Evolutionary conservation across 768 basidiomycete species (phyloP).

Genomic region (Boletus pseudopeckii): DNA sequence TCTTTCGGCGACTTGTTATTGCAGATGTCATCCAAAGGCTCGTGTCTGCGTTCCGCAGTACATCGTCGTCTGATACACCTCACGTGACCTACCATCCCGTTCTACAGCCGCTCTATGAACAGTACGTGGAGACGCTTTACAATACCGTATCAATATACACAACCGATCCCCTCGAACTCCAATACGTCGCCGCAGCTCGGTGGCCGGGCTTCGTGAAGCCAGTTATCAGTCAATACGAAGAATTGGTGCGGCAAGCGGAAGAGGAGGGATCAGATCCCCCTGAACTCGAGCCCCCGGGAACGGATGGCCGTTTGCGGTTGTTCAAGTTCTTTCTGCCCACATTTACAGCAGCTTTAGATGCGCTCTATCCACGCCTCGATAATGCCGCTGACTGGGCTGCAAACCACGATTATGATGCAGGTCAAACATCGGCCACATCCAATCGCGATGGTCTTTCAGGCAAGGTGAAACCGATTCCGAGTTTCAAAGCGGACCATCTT

Average conservation of each 20-base stretch:
- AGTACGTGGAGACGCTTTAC: slow-evolving; percentile 58
- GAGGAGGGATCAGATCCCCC: slow-evolving; percentile 24
- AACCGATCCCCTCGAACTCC: slow-evolving; percentile 64
- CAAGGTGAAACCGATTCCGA: slow-evolving; percentile 4
- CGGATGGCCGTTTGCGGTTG: slow-evolving; percentile 66
- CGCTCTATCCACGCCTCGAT: slow-evolving; percentile 64
- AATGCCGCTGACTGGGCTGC: slow-evolving; percentile 62
- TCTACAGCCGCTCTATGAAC: slow-evolving; percentile 57
- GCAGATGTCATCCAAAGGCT: slow-evolving; percentile 38
- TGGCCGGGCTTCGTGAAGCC: slow-evolving; percentile 82
- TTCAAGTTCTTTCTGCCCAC: slow-evolving; percentile 60
- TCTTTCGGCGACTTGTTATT: neutral
- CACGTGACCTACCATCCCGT: slow-evolving; percentile 48
- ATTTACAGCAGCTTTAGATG: slow-evolving; percentile 58
- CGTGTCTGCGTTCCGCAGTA: slow-evolving; percentile 35
- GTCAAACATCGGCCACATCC: neutral
- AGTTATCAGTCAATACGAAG: slow-evolving; percentile 47
- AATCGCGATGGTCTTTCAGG: slow-evolving; percentile 1
- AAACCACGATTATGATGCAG: slow-evolving; percentile 43
- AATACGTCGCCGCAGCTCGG: slow-evolving; percentile 71
- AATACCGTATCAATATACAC: slow-evolving; percentile 62
- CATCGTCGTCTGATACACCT: slow-evolving; percentile 3
- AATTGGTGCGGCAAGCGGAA: slow-evolving; percentile 17
- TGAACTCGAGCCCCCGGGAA: slow-evolving; percentile 40
- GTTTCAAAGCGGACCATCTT: slow-evolving; percentile 36